Base-by-base conservation (phyloP, 2,329 filamentous ascomycete species). In the Calonectria pseudoreteaudii region DNA sequence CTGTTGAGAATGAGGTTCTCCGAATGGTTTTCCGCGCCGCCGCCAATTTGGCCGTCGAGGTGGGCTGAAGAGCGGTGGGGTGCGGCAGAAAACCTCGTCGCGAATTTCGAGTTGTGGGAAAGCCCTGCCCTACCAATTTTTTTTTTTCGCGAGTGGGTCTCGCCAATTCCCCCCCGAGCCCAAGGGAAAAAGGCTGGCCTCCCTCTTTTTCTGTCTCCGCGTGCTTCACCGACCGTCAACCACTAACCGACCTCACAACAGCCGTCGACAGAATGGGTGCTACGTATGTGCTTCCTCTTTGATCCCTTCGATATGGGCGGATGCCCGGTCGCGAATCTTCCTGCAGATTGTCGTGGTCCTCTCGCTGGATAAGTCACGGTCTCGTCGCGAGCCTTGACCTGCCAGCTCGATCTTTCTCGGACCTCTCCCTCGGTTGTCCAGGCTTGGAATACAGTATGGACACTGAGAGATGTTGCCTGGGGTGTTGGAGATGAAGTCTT, bases 301-400 rank as follows among this genome's bases (percentile, higher is more conserved):
- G 81, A 85, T 80, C 77, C 78, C 80, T 78, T 81, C 76, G 76
- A 78, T 75, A 83, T 81, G 80, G 83, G 79, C 78, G 78, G 75
- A 79, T 80, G 84, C 86, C 88, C 87, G 88, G 88, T 88, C 85
- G 87, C 89, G 86, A 87, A 80, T 79, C 68, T 53, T 76, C 83
- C 84, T 88, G 88, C 87, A 91, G 92, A 94, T 95, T 94, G 93
- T 94, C 91, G 91, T 91, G 90, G 94, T 95, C 92, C 92, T 94
- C 92, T 95, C 91, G 92, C 94, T 95, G 92, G 93, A 90, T 69
- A 85, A 84, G 81, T 78, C 79, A 41, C 67, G 60, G 60, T 74
- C 73, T 85, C 77, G 78, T 71, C n/a, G 72, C 76, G 74, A 82
- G 28, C 82, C 85, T 74, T 76, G 79, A 74, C 80, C 84, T 86